Evolutionary conservation across 169 alveolate species (phyloP).

Genomic region (Eimeria falciformis): DNA sequence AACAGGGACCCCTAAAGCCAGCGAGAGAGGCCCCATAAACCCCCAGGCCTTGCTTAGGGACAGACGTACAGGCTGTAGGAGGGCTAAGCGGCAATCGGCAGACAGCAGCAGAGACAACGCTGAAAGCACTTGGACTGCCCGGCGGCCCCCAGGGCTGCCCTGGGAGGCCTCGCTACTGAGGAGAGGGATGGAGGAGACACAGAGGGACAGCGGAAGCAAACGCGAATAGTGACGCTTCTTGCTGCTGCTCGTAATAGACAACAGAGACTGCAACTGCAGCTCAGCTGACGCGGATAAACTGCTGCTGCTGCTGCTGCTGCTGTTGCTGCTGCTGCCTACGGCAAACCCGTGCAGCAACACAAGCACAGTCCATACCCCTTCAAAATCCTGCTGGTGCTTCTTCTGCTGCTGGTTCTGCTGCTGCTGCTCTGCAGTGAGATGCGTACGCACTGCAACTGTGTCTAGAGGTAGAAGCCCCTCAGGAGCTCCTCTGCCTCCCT

Average conservation of each 20-base stretch:
- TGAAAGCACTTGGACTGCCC: background rate
- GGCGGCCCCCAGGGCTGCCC: conserved; percentile 18
- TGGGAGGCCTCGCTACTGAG: background rate
- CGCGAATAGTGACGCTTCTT: background rate
- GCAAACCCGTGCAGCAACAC: conserved; percentile 48
- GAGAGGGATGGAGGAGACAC: conserved; percentile 29
- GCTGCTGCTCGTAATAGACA: conserved; percentile 28
- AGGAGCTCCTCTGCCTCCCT: background rate
- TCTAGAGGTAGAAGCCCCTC: no score
- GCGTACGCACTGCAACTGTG: no score
- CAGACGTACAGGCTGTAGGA: conserved; percentile 13
- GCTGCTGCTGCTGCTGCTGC: conserved; percentile 49
- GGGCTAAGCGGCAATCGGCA: conserved; percentile 36
- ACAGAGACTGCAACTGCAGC: conserved; percentile 50
- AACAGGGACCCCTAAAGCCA: no score
- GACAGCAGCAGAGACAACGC: conserved; percentile 29
- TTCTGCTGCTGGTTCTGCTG: conserved; percentile 50
- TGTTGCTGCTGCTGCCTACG: conserved; percentile 47
- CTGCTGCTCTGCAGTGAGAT: no score
- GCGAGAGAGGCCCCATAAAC: no score
- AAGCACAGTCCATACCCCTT: background rate
- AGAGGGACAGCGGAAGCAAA: conserved; percentile 31
- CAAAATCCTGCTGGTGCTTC: conserved; percentile 18
- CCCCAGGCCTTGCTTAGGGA: no score
- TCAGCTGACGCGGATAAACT: conserved; percentile 31